Base-by-base conservation (phyloP, 257 asterid species). In the Leptodermis oblonga region DNA sequence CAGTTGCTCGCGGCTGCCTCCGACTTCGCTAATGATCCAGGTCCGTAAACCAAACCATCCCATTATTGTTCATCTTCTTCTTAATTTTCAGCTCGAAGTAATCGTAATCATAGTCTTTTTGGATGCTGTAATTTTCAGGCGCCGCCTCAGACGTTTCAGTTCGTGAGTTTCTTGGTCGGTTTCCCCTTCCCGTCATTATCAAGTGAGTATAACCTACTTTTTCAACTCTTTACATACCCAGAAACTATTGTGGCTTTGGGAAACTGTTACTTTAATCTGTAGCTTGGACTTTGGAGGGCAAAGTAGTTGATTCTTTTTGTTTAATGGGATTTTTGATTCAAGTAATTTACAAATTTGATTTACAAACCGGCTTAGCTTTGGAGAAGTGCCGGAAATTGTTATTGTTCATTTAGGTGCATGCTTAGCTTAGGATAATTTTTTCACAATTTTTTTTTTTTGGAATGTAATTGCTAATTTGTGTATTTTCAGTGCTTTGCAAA, bases 121-220 rank as follows among this genome's bases (percentile, higher is more conserved):
- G 3, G n/a, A 18, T 51, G 4, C 22, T 13, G 6, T n/a, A 71
- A 65, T 65, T 73, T 83, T 68, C 87, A 90, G 98, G 95, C 63
- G 67, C 87, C 59, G 60, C 65, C n/a, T 86, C 96, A 48, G 92
- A 93, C 26, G 76, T 81, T 82, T 86, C 95, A 42, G 87, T 88
- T 14, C 83, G 78, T 65, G 94, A 90, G 30, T 90, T 93, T 70
- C 96, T 92, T 59, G 71, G 69, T 51, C 96, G 87, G 45, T 87
- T 82, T 74, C 98, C 97, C 22, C 93, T 93, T 25, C 94, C 96
- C 49, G 90, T 89, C 58, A 79, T 93, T 76, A 78, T 90, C 73
- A 83, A 70, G 98, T 90, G 76, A 65, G 23, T 22, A 46, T 12
- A 30, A 66, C 11, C 43, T 45, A n/a, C 23, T 60, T 9, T 8